Base-by-base conservation (phyloP, 2,329 filamentous ascomycete genomes). In the Pseudogymnoascus sp. region DNA sequence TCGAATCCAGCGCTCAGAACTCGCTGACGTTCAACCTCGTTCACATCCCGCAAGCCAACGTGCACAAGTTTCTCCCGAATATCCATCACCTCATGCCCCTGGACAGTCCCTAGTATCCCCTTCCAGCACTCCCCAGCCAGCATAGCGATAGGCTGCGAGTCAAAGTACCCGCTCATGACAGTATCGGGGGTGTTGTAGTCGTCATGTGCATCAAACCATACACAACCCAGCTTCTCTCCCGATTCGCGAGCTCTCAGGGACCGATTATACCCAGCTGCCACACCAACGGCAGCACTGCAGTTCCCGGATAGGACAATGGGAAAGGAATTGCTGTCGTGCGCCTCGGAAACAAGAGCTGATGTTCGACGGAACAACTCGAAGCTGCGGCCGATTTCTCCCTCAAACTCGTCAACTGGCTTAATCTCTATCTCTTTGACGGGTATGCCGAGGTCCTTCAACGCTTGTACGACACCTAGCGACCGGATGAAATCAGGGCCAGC, bases 191-290 rank as follows among this genome's bases (percentile, higher is more conserved):
- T 74, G 50, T 76, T 73, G 59, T 76, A 72, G 62, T 79, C 76
- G 61, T 78, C 76, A 53, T 79, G 77, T 2, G 76, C 77, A 56
- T 79, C 77, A 59, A 79, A 77, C 69, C 76, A 79, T 10, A 78
- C 67, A 40, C 74, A 76, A 0, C 67, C 68, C 1, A 76, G 67
- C 13, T 71, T 67, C 4, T 63, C 35, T n/a, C 63, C 62, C 0
- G 63, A 24, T 13, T 65, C 19, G 2, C 63, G 61, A 5, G 37
- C 21, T 14, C 8, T 37, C 3, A 26, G 16, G 13, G 56, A 26
- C 29, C 33, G 59, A 10, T 62, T 59, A 4, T 77, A 62, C 0
- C 77, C 76, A 3, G 75, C 76, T 0, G 72, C 73, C 0, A 74
- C 74, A 2, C 72, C 76, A 0, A 73, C 74, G 26, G 69, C 74